phyloP scores from a whole-genome alignment of 768 basidiomycete genomes.

The Brasilioporus rufonigricans region DNA sequence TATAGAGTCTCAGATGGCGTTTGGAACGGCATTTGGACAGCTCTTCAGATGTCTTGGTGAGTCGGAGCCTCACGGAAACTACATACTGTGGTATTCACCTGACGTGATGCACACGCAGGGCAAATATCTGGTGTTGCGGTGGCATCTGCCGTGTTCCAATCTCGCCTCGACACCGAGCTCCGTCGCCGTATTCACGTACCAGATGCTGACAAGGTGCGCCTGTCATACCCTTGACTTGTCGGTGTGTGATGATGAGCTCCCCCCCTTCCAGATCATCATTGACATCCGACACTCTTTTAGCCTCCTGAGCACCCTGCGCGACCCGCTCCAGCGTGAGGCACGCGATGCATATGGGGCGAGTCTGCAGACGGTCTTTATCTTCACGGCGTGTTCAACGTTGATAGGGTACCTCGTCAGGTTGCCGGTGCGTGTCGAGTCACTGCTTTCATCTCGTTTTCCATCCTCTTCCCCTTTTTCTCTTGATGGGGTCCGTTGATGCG shows the following conservation, averaged over 20 bases:
- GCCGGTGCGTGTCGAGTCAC: conserved; percentile 19
- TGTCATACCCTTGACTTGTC: too few relatives aligned
- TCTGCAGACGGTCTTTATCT: conserved; percentile 17
- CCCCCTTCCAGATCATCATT: conserved; percentile 6
- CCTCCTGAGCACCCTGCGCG: conserved; percentile 9
- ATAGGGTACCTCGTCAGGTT: conserved; percentile 12
- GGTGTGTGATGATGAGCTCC: too few relatives aligned
- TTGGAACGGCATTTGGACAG: conserved; percentile 26
- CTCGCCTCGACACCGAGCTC: too few relatives aligned
- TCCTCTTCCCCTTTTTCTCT: too few relatives aligned
- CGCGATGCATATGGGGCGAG: conserved; percentile 23
- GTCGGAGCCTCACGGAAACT: not conserved
- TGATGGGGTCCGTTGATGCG: too few relatives aligned
- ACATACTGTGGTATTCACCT: not conserved
- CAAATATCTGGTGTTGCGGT: conserved; percentile 22
- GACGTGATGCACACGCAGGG: conserved; percentile 2
- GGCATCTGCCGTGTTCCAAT: too few relatives aligned
- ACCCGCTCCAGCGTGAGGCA: too few relatives aligned
- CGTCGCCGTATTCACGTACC: conserved; percentile 14
- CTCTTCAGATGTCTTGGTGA: conserved; percentile 21
- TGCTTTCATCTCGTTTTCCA: too few relatives aligned
- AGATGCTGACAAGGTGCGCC: conserved; percentile 5
- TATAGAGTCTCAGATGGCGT: conserved; percentile 20
- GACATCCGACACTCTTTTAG: conserved; percentile 20
- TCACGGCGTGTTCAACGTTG: conserved; percentile 16